Conservation (phyloP, 108 stramenopile genomes). For the Cyclotella choctawhatcheeana region DNA sequence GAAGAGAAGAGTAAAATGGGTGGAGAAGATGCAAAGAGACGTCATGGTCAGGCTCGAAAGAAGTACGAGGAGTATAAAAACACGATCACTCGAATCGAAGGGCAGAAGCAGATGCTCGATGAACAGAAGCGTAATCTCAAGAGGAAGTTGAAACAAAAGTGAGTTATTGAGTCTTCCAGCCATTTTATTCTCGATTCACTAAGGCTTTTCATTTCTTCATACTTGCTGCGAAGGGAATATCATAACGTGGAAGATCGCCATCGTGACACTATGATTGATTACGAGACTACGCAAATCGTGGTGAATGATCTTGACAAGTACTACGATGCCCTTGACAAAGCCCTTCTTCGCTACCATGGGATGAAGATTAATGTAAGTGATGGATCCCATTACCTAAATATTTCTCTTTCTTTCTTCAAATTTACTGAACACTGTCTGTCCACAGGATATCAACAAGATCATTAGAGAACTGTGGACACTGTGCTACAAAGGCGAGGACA, state of each 20-base stretch:
- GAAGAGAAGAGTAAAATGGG: constrained; percentile 54
- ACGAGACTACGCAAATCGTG: constrained; percentile 92
- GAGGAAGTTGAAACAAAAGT: constrained; percentile 50
- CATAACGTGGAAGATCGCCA: constrained; percentile 89
- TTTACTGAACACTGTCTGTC: not conserved
- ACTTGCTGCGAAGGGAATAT: constrained; percentile 63
- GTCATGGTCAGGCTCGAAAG: constrained; percentile 22
- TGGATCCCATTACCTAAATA: not conserved
- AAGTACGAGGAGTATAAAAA: constrained; percentile 44
- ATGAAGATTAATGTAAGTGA: constrained; percentile 83
- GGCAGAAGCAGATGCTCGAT: constrained; percentile 61
- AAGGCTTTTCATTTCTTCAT: not conserved
- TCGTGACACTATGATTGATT: constrained; percentile 82
- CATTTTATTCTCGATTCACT: not conserved
- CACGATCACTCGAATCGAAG: constrained; percentile 54
- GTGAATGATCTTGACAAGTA: constrained; percentile 94
- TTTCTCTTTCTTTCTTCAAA: not conserved
- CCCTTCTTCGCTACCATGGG: constrained; percentile 90
- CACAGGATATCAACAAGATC: constrained; percentile 97
- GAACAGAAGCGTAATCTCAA: constrained; percentile 70
- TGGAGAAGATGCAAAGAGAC: constrained; percentile 48
- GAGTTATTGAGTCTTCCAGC: constrained; percentile 14
- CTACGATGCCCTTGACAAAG: constrained; percentile 90
- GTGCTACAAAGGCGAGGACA: constrained; percentile 98
- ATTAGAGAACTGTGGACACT: constrained; percentile 96